These are phyloP conservation scores for Brassica incana DNA, from an alignment of 345 rosid species.

Conservation along the genomic window DNA sequence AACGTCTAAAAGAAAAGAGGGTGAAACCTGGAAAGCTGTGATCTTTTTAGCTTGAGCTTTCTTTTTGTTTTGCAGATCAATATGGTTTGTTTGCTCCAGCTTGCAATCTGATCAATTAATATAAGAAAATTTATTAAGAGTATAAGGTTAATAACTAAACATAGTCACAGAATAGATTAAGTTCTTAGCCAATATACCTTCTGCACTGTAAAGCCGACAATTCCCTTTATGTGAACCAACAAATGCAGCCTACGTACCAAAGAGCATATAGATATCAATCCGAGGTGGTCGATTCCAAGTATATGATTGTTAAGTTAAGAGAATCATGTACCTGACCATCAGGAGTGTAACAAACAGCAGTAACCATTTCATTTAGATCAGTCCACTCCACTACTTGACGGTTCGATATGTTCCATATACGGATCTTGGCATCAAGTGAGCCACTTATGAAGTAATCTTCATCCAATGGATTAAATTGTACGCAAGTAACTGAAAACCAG, in stretches of 20 bases:
- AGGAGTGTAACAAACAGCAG: slow-evolving; percentile 85
- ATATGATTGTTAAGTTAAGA: not conserved
- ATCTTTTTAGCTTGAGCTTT: slow-evolving; percentile 66
- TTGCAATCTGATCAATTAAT: slow-evolving; percentile 58
- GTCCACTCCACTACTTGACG: slow-evolving; percentile 80
- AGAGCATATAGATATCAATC: slow-evolving; percentile 11
- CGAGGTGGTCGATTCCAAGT: slow-evolving; percentile 3
- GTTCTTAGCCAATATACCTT: slow-evolving; percentile 47
- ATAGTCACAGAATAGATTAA: slow-evolving; percentile 1
- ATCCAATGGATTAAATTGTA: slow-evolving; percentile 91
- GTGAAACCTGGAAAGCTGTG: slow-evolving; percentile 83
- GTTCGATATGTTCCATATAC: slow-evolving; percentile 80
- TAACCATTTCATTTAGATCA: slow-evolving; percentile 94
- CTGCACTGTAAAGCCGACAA: slow-evolving; percentile 64
- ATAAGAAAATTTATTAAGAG: not conserved
- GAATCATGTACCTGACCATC: slow-evolving; percentile 79
- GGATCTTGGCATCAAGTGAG: slow-evolving; percentile 88
- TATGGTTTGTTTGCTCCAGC: slow-evolving; percentile 49
- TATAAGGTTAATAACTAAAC: not conserved
- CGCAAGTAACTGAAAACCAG: slow-evolving; percentile 72
- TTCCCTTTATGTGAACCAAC: slow-evolving; percentile 86
- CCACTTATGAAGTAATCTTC: slow-evolving; percentile 91
- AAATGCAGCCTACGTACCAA: slow-evolving; percentile 60
- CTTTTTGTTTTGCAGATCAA: slow-evolving; percentile 67
- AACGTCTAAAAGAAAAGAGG: too few species aligned